Evolutionary conservation across 371 early-diverging fungal species (phyloP), one percentile per base, ranked within the genome.

Genomic region (Coemansia sp.): DNA sequence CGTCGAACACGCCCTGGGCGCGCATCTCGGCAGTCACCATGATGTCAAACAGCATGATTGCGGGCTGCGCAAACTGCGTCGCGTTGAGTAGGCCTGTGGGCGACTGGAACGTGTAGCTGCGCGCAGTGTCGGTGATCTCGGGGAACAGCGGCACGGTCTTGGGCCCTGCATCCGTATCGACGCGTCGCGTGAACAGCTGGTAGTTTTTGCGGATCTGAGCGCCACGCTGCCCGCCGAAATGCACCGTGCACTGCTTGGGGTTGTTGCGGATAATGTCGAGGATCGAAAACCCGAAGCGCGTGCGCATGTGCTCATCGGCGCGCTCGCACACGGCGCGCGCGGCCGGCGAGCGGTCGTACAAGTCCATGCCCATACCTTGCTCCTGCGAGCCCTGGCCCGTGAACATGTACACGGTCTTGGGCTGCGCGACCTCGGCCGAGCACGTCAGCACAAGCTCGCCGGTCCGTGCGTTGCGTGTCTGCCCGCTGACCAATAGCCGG

Each of bases 371-470:
- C 97, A 97, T 97, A 64, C 94, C 94, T 48, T 83, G 84, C 81
- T 97, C 95, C 81, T 97, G 97, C 56, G 97, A 95, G 74, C 97
- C 97, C 77, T 97, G 97, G 55, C 98, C 98, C 48, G 98, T 96
- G 72, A 97, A 97, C 47, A 94, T 94, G 65, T 93, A 97, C 44
- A 91, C 90, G 37, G 95, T 94, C 48, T 85, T 81, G 38, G 94
- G 92, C 77, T 94, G 95, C 24, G 93, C 94, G 29, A 97, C 95
- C 75, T 92, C 90, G 37, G 95, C 95, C 37, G 86, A 87, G 57
- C 96, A 94, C 62, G 84, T 87, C 24, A 96, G 83, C 29, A 97
- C 93, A 77, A 89, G 87, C 39, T 78, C 85, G 52, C 89, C 90
- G 55, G 89, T 84, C 65, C 87, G 85, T 62, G 88, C 86, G 79